Evolutionary conservation across 805 yeast species (phyloP), one percentile per base, ranked within the genome.

Genomic region (Saccharomycopsis guyanensis): DNA sequence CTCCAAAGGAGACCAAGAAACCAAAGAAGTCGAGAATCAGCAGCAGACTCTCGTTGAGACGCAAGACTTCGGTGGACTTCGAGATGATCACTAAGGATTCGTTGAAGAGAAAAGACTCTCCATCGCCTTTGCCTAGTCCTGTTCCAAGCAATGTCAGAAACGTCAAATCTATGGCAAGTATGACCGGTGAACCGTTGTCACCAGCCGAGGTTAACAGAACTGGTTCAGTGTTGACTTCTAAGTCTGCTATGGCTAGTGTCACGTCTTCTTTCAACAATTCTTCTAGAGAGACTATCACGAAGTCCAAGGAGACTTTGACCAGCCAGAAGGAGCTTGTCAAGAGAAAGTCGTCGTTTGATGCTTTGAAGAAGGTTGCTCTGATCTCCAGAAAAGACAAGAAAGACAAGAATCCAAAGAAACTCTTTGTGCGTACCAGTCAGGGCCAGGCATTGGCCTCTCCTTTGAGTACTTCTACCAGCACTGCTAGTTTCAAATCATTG

Each of bases 201-300:
- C 29, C 29, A 25, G 29, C 29, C 10, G 29, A 25, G 10, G 10
- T 33, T 15, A 15, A 8, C 10, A 8, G 37, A 10, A 8, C 37
- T 15, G 18, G 18, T 7, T 18, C 37, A 5, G 20, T 15, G 8
- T 10, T 33, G 37, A 36, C 20, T 13, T 23, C 40, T 20, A 43
- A 43, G 12, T 15, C 23, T 8, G 31, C 35, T 20, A 3, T 35
- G 20, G 38, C 27, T 10, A 43, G 20, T 27, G 22, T 7, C 24
- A 22, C 19, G 15, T 15, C 5, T 38, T 25, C 29, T 4, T 22
- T 37, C 19, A 43, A 43, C 22, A 33, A 37, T 22, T 29, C 39
- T 4, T 41, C 50, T 4, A 46, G 38, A 25, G 50, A 46, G 16
- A 46, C 50, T 10, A 23, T 46, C 34, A 45, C 44, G n/a, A 27